These are phyloP conservation scores for Mercurialis annua DNA, from an alignment of 345 rosid species.

Conservation along the genomic window DNA sequence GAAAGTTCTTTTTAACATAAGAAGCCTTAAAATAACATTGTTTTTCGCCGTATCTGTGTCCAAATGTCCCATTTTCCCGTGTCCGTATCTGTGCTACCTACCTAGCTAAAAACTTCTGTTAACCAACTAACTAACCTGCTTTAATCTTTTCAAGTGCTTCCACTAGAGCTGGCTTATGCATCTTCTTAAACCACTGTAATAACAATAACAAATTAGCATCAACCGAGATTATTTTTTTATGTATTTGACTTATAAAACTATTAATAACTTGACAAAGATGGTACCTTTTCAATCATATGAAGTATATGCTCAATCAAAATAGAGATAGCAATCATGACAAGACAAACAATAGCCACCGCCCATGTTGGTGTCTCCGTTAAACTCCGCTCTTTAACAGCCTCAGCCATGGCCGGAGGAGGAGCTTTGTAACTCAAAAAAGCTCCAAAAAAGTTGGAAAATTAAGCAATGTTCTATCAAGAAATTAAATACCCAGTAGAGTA, in stretches of 20 bases:
- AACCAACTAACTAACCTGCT: conserved; percentile 49
- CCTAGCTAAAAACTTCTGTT: neutral
- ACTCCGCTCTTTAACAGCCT: conserved; percentile 29
- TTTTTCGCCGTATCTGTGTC: too few species aligned
- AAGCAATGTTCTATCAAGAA: neutral
- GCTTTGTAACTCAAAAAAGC: neutral
- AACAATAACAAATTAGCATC: neutral
- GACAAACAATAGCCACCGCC: conserved; percentile 86
- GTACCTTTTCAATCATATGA: conserved; percentile 58
- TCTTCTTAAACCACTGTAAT: conserved; percentile 66
- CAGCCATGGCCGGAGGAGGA: conserved; percentile 28
- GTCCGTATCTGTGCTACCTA: too few species aligned
- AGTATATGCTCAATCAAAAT: conserved; percentile 62
- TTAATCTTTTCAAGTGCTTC: conserved; percentile 94
- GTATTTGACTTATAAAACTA: neutral
- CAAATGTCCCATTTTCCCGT: too few species aligned
- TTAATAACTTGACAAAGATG: too few species aligned
- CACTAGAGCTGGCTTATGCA: conserved; percentile 57
- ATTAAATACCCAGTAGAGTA: neutral
- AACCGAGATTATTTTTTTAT: too few species aligned
- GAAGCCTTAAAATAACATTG: too few species aligned
- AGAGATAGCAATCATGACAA: conserved; percentile 62
- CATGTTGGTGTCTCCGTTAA: conserved; percentile 79
- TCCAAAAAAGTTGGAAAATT: neutral
- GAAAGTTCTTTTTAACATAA: too few species aligned